Percentiles rank a stretch among this genome's conserved stretches.
Evolutionary conservation across 2,329 filamentous ascomycete genomes (phyloP).

Genomic region (Xylaria sp.): DNA sequence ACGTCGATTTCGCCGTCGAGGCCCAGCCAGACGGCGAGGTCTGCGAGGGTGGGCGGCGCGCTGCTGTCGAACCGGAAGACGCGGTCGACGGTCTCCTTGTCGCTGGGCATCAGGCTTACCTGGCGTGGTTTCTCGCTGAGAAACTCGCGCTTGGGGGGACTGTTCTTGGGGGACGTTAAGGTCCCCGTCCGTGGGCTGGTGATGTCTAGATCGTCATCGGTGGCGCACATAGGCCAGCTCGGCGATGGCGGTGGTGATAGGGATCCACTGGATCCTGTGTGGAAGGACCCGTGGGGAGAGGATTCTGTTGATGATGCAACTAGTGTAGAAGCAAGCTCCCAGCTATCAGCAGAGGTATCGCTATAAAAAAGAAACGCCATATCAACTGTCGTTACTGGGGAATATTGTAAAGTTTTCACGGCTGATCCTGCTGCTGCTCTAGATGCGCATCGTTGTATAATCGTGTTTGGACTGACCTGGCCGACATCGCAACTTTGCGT

Average conservation of each 20-base stretch:
- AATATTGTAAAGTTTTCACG: not conserved
- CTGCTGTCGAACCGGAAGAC: constrained; percentile 15
- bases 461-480: not conserved
- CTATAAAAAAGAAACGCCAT: constrained; percentile 16
- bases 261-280: not conserved
- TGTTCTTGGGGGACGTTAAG: too few relatives aligned
- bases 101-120: not conserved
- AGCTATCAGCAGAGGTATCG: not conserved
- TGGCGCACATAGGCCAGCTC: too few relatives aligned
- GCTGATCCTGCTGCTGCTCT: constrained; percentile 1
- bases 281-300: not conserved
- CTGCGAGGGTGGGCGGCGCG: not conserved
- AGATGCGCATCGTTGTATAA: constrained; percentile 5
- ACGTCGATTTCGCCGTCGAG: not conserved
- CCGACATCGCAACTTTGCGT: not conserved
- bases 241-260: too few relatives aligned
- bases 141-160: too few relatives aligned
- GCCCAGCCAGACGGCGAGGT: constrained; percentile 9
- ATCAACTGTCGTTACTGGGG: not conserved
- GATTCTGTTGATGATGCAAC: constrained; percentile 1
- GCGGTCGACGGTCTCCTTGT: not conserved
- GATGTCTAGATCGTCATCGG: too few relatives aligned
- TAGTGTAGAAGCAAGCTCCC: not conserved
- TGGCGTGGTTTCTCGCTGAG: not conserved
- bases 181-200: too few relatives aligned